Evolutionary conservation across 2,329 filamentous ascomycete genomes (phyloP).

Genomic region (Phyllosticta citrichinensis): DNA sequence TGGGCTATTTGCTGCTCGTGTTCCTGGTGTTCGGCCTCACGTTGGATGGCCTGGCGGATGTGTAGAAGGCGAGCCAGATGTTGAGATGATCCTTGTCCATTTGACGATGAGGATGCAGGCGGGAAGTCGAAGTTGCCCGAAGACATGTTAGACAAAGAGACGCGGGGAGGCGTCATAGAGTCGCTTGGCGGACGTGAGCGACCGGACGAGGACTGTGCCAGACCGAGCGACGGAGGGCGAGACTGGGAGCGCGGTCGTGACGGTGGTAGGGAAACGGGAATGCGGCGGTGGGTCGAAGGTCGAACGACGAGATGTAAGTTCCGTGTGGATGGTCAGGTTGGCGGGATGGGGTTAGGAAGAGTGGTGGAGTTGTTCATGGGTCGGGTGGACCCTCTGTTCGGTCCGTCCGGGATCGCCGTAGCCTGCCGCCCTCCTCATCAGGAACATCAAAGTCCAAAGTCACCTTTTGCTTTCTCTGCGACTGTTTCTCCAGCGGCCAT

Average conservation of each 20-base stretch:
- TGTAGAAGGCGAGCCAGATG: constrained; percentile 19
- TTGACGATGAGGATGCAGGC: constrained; percentile 22
- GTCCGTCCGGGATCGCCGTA: not conserved
- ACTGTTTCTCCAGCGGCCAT: not conserved
- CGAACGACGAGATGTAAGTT: not conserved
- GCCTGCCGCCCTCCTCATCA: not conserved
- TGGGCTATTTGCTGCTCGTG: constrained; percentile 12
- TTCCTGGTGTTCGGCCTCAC: constrained; percentile 22
- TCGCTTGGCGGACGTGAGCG: constrained; percentile 1
- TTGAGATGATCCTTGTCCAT: constrained; percentile 5
- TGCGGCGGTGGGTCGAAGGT: not conserved
- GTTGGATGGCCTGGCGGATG: constrained; percentile 24
- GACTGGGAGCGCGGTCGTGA: not conserved
- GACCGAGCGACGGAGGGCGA: not conserved
- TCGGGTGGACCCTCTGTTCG: not conserved
- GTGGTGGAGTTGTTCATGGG: not conserved
- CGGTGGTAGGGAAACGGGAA: not conserved
- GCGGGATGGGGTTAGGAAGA: not conserved
- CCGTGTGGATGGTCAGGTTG: not conserved
- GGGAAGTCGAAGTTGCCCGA: constrained; percentile 33
- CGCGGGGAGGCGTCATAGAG: constrained; percentile 1
- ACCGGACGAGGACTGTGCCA: not conserved
- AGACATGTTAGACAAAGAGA: constrained; percentile 20
- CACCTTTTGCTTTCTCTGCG: not conserved
- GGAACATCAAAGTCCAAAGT: not conserved